Conservation (phyloP, 2,329 filamentous ascomycete genomes). For the Monosporascus ibericus region DNA sequence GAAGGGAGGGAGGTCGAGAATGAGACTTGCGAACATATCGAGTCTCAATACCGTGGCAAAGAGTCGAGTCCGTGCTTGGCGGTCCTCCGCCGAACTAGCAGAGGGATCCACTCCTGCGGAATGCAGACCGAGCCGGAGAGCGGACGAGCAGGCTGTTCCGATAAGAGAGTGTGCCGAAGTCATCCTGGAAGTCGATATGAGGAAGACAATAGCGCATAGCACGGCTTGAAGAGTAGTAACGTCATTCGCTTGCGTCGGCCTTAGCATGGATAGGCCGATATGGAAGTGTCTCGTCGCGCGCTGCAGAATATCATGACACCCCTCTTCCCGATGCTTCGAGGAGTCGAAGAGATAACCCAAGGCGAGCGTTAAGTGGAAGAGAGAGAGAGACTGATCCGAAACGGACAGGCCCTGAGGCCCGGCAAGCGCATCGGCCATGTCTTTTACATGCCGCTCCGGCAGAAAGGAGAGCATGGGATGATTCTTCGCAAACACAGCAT, state of each 20-base stretch:
- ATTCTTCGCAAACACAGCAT: background rate
- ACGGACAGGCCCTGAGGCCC: background rate
- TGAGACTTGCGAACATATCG: slow-evolving; percentile 1
- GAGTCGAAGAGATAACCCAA: slow-evolving; percentile 2
- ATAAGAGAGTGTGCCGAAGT: slow-evolving; percentile 3
- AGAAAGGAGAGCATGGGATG: slow-evolving; percentile 5
- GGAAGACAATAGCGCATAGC: slow-evolving; percentile 3
- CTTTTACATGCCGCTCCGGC: slow-evolving; percentile 1
- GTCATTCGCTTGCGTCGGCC: slow-evolving; percentile 1
- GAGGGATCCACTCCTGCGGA: background rate
- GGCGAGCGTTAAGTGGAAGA: slow-evolving; percentile 3
- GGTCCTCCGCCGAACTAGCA: background rate
- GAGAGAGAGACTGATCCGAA: slow-evolving; percentile 1
- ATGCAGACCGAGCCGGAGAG: slow-evolving; percentile 3
- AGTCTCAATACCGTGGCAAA: slow-evolving; percentile 1
- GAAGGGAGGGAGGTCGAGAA: slow-evolving; percentile 4
- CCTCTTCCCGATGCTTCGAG: background rate
- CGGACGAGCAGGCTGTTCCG: slow-evolving; percentile 2
- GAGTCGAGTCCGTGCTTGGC: background rate
- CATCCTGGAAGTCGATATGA: slow-evolving; percentile 3
- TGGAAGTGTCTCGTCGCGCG: slow-evolving; percentile 2
- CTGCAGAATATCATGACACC: slow-evolving; percentile 1
- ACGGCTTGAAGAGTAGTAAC: slow-evolving; percentile 1
- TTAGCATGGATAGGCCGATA: background rate
- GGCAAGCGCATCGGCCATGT: background rate